Evolutionary conservation across 2,329 filamentous ascomycete genomes (phyloP).

Genomic region (Penicillium italicum): DNA sequence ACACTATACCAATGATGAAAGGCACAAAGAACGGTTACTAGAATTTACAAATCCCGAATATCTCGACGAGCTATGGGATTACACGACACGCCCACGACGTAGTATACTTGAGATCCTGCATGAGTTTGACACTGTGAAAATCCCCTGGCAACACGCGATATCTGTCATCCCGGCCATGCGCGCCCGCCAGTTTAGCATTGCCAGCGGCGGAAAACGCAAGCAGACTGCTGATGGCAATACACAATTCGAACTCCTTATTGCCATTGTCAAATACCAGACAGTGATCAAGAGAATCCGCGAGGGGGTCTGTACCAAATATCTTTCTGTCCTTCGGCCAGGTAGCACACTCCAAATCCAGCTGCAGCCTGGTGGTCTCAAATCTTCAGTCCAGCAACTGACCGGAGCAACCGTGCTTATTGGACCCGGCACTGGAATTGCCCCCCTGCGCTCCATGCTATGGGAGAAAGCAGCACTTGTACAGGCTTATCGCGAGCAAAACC

Average conservation of each 20-base stretch:
- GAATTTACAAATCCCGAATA: constrained; percentile 79
- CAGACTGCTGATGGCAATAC: constrained; percentile 38
- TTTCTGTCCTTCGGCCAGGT: constrained; percentile 60
- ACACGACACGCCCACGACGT: constrained; percentile 82
- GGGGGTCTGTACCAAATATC: constrained; percentile 86
- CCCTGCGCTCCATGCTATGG: constrained; percentile 75
- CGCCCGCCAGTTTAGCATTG: constrained; percentile 92
- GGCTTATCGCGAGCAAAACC: constrained; percentile 29
- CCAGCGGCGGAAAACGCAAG: constrained; percentile 61
- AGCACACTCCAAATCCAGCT: constrained; percentile 59
- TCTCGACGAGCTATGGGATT: constrained; percentile 92
- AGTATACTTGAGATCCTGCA: constrained; percentile 89
- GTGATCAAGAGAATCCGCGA: constrained; percentile 78
- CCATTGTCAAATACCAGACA: constrained; percentile 87
- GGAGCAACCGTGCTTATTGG: constrained; percentile 72
- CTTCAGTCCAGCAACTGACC: constrained; percentile 45
- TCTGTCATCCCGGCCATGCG: constrained; percentile 76
- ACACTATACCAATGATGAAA: constrained; percentile 66
- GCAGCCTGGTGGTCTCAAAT: constrained; percentile 52
- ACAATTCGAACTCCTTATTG: constrained; percentile 69
- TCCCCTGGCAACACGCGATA: constrained; percentile 70
- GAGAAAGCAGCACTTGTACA: constrained; percentile 55
- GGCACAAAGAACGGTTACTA: constrained; percentile 74
- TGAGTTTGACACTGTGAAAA: constrained; percentile 79
- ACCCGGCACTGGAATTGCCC: constrained; percentile 82